Evolutionary conservation across 1,284 basidiomycete species (phyloP).

Genomic region (Ustilago hordei): DNA sequence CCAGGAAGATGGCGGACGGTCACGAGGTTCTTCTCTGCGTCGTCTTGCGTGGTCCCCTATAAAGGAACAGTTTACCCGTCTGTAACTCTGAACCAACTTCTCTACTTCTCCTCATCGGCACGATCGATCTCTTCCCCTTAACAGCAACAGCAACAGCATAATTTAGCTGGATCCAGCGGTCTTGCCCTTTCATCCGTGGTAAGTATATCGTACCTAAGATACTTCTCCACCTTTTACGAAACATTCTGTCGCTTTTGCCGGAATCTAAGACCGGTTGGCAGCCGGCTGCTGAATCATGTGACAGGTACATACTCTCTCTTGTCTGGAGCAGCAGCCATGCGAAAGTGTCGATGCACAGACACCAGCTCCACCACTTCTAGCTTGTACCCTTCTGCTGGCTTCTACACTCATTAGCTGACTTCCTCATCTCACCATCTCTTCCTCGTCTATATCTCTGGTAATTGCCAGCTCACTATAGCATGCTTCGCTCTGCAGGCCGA

Average conservation of each 20-base stretch:
- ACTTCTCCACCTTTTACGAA: neutral
- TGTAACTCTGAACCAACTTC: neutral
- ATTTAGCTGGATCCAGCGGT: no score
- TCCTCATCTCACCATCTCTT: neutral
- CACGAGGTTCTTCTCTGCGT: constrained; percentile 6
- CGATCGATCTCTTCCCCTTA: no score
- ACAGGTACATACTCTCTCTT: neutral
- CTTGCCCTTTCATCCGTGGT: neutral
- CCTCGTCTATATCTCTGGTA: neutral
- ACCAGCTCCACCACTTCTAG: neutral
- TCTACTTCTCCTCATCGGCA: neutral
- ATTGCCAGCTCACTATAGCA: constrained; percentile 25
- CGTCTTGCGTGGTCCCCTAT: neutral
- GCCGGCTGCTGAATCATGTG: constrained; percentile 2
- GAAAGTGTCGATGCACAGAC: neutral
- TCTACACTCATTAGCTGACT: constrained; percentile 1
- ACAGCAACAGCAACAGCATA: no score
- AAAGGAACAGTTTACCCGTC: neutral
- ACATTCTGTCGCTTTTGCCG: neutral
- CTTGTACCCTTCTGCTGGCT: neutral
- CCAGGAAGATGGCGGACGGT: neutral
- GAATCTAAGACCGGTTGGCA: neutral
- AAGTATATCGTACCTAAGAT: neutral
- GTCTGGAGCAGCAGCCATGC: neutral
- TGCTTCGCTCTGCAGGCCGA: constrained; percentile 39